Evolutionary conservation across 2,329 filamentous ascomycete genomes (phyloP).

Genomic region (Hysterium pulicare): DNA sequence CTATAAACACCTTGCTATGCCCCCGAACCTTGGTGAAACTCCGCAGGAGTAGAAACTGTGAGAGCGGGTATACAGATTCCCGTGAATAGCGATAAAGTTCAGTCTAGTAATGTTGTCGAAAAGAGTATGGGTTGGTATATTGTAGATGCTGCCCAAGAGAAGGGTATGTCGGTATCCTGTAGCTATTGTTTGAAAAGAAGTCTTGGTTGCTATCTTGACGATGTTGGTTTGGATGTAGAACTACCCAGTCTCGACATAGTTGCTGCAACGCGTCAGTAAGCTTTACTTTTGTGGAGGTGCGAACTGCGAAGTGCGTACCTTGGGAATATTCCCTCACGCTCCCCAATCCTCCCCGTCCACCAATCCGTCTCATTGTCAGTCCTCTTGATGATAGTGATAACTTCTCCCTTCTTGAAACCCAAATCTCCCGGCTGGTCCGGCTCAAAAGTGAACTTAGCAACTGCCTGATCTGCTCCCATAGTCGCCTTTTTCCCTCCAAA

Average conservation of each 20-base stretch:
- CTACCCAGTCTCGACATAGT: conserved; percentile 40
- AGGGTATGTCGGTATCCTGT: too few relatives aligned
- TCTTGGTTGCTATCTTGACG: neutral
- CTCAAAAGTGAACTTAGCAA: conserved; percentile 92
- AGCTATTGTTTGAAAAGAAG: too few relatives aligned
- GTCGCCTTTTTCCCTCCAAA: conserved; percentile 55
- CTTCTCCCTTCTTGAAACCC: conserved; percentile 93
- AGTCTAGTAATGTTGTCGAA: too few relatives aligned
- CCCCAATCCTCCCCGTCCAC: conserved; percentile 93
- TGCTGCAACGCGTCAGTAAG: conserved; percentile 20
- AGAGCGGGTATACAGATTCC: too few relatives aligned
- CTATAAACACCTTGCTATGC: too few relatives aligned
- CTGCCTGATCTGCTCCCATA: conserved; percentile 69
- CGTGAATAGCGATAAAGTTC: too few relatives aligned
- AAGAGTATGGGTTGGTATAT: too few relatives aligned
- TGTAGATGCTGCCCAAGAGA: too few relatives aligned
- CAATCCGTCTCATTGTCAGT: conserved; percentile 93
- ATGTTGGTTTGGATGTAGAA: conserved; percentile 2
- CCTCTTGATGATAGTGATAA: conserved; percentile 92
- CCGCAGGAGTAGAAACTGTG: too few relatives aligned
- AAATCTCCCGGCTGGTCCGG: conserved; percentile 89
- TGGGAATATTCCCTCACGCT: conserved; percentile 86
- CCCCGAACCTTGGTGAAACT: too few relatives aligned
- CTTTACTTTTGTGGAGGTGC: neutral
- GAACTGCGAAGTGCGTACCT: conserved; percentile 51